A percentile compares a stretch with the other conserved stretches of the same genome.
Evolutionary conservation across 2,329 filamentous ascomycete genomes (phyloP).

Genomic region (Emergomyces orientalis): DNA sequence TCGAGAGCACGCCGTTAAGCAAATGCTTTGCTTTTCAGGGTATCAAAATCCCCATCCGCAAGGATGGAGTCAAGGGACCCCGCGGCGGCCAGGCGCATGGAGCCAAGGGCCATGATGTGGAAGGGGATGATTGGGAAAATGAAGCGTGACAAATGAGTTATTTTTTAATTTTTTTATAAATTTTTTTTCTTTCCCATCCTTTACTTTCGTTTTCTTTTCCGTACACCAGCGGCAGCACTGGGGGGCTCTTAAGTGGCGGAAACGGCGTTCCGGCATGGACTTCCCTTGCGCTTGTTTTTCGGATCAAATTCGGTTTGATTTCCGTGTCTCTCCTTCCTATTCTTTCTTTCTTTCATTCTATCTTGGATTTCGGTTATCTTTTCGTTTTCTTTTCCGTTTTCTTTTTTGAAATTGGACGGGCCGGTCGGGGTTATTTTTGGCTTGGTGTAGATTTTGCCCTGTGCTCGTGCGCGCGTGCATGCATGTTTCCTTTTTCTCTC

Average conservation of each 20-base stretch:
- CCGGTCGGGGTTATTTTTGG: neutral
- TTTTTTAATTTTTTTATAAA: neutral
- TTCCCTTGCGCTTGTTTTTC: too few relatives aligned
- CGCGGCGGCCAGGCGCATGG: conserved; percentile 37
- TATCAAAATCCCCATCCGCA: conserved; percentile 92
- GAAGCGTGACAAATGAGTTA: neutral
- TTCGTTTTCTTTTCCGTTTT: too few relatives aligned
- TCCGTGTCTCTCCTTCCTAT: too few relatives aligned
- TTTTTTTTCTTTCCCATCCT: too few relatives aligned
- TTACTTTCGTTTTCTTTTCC: too few relatives aligned
- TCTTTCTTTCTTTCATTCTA: too few relatives aligned
- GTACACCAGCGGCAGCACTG: too few relatives aligned
- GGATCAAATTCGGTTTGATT: too few relatives aligned
- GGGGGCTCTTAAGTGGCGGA: too few relatives aligned
- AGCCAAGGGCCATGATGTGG: conserved; percentile 28
- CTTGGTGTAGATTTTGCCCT: neutral
- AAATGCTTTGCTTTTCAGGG: conserved; percentile 89
- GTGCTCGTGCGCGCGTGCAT: neutral
- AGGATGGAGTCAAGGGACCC: conserved; percentile 56
- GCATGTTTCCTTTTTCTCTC: neutral
- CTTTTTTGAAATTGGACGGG: neutral
- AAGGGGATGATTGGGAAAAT: conserved; percentile 14
- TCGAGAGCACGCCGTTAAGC: conserved; percentile 82
- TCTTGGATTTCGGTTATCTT: too few relatives aligned
- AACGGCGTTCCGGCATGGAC: too few relatives aligned